Percentiles rank a stretch among this genome's conserved stretches.
These are phyloP conservation scores for Colletotrichum graminicola DNA, from an alignment of 2,329 filamentous ascomycete genomes.

Conservation along the genomic window DNA sequence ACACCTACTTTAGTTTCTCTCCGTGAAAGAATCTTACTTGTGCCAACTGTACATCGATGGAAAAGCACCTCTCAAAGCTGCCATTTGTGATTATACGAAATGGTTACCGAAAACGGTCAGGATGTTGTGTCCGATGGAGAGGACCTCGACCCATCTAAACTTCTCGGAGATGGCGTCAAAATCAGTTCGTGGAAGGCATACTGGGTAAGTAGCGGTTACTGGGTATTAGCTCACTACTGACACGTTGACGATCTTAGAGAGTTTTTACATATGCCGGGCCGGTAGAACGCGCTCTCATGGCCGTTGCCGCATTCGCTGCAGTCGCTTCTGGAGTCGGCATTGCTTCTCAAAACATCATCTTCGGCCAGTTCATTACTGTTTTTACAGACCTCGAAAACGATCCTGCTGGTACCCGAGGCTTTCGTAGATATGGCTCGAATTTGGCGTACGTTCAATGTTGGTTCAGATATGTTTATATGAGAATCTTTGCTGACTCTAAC, in stretches of 20 bases:
- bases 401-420: neutral
- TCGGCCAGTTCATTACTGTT: constrained; percentile 41
- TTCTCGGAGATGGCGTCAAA: neutral
- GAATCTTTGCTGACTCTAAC: neutral
- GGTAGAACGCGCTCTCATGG: neutral
- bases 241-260: neutral
- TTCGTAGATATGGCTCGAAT: neutral
- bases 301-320: neutral
- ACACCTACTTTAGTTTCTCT: neutral
- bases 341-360: constrained; percentile 41
- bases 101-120: neutral
- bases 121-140: neutral
- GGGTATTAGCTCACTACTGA: neutral
- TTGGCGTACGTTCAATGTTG: neutral
- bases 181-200: neutral
- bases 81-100: neutral
- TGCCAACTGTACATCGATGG: neutral
- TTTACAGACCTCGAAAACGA: neutral
- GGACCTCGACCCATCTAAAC: neutral
- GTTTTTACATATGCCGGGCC: neutral
- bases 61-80: neutral
- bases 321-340: constrained; percentile 38
- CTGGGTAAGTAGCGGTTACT: neutral
- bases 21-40: neutral
- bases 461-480: neutral